phyloP scores from a whole-genome alignment of 129 eudicot genomes.

The Apium graveolens region DNA sequence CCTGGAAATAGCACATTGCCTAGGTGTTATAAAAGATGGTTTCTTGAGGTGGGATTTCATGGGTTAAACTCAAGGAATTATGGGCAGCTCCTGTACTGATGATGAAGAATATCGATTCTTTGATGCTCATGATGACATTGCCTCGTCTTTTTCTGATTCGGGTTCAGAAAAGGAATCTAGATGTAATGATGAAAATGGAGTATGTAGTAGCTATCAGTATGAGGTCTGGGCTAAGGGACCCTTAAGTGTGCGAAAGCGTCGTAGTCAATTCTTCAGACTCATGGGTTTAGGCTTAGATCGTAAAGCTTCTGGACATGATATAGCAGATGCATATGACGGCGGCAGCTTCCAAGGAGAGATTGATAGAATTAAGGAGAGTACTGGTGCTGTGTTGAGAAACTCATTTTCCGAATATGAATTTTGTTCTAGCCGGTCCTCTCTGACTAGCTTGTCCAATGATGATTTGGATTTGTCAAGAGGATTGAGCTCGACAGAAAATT shows the following conservation, averaged over 20 bases:
- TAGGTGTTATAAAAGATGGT: slow-evolving; percentile 34
- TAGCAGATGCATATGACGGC: slow-evolving; percentile 4
- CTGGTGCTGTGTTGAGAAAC: slow-evolving; percentile 54
- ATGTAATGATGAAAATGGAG: background rate
- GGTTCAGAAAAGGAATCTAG: slow-evolving; percentile 10
- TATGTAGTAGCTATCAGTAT: slow-evolving; percentile 28
- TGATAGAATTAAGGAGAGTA: slow-evolving; percentile 9
- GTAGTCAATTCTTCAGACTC: slow-evolving; percentile 43
- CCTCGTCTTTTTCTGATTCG: slow-evolving; percentile 22
- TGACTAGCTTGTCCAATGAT: slow-evolving; percentile 28
- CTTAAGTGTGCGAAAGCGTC: slow-evolving; percentile 61
- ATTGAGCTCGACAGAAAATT: slow-evolving; percentile 20
- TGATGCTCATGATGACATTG: slow-evolving; percentile 56
- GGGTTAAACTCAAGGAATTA: slow-evolving; percentile 58
- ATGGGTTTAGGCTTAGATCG: slow-evolving; percentile 47
- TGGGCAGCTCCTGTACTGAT: slow-evolving; percentile 53
- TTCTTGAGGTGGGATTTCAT: slow-evolving; percentile 54
- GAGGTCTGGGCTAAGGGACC: slow-evolving; percentile 71
- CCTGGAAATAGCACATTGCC: slow-evolving; percentile 32
- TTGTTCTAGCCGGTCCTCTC: slow-evolving; percentile 33
- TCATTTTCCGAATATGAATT: slow-evolving; percentile 33
- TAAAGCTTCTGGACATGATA: slow-evolving; percentile 15
- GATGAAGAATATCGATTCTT: slow-evolving; percentile 61
- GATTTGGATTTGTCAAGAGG: slow-evolving; percentile 30
- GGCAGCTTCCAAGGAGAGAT: slow-evolving; percentile 15